A percentile compares a stretch with the other conserved stretches of the same genome.
phyloP scores from a whole-genome alignment of 257 asterid species.

The Solanum sejunctum region DNA sequence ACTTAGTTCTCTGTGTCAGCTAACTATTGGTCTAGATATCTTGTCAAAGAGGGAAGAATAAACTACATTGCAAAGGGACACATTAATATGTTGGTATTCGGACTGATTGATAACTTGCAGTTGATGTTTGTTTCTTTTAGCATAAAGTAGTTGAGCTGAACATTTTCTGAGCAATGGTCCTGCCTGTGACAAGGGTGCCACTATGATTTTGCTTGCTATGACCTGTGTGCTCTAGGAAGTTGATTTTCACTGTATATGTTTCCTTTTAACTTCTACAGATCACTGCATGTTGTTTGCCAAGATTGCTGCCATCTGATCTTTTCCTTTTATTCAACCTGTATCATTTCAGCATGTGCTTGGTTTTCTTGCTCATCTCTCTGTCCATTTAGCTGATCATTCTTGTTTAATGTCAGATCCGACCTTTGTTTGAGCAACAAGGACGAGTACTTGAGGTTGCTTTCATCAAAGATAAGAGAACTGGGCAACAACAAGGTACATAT shows the following conservation, averaged over 20 bases:
- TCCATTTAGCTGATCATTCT: background rate
- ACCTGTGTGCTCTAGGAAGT: background rate
- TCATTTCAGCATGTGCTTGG: background rate
- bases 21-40: background rate
- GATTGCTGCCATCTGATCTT: background rate
- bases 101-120: background rate
- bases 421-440: constrained; percentile 77
- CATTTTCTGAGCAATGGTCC: background rate
- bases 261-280: background rate
- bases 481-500: constrained; percentile 90
- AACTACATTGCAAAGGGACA: background rate
- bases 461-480: constrained; percentile 90
- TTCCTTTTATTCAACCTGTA: background rate
- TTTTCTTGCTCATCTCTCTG: background rate
- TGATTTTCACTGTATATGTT: background rate
- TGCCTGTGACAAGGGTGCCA: background rate
- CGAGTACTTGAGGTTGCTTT: constrained; percentile 79
- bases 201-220: background rate
- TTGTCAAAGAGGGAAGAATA: background rate
- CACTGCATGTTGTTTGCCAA: background rate
- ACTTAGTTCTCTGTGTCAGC: background rate
- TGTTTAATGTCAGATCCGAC: constrained; percentile 56
- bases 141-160: background rate
- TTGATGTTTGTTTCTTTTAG: background rate
- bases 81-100: background rate